phyloP scores from a whole-genome alignment of 2,329 filamentous ascomycete genomes.

The Monosporascus sp. region DNA sequence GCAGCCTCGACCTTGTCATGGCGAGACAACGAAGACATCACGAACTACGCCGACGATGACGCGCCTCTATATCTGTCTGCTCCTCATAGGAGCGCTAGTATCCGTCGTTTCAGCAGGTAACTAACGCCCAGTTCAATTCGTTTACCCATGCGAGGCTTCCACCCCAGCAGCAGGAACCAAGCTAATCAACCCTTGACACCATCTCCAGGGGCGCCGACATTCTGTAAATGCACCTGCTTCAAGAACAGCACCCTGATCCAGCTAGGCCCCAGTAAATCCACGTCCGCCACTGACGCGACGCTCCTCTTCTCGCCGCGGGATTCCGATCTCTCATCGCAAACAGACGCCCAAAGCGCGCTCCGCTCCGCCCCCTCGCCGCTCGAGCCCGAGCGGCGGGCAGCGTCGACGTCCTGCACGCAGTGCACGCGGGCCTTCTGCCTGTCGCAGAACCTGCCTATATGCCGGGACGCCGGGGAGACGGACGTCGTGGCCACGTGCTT shows the following conservation, averaged over 20 bases:
- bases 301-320: neutral
- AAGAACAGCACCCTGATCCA: conserved; percentile 64
- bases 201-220: conserved; percentile 51
- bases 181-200: conserved; percentile 14
- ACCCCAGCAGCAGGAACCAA: neutral
- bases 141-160: neutral
- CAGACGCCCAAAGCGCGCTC: conserved; percentile 1
- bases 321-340: neutral
- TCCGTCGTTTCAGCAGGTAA: conserved; percentile 29
- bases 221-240: conserved; percentile 68
- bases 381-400: conserved; percentile 23
- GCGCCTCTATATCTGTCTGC: conserved; percentile 20
- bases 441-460: conserved; percentile 54
- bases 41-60: conserved; percentile 17
- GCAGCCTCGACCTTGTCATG: neutral
- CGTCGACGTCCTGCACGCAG: conserved; percentile 49
- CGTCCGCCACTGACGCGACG: conserved; percentile 15
- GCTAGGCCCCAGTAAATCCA: conserved; percentile 40
- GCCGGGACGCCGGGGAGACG: conserved; percentile 55
- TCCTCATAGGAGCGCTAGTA: conserved; percentile 25
- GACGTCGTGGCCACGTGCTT: conserved; percentile 61
- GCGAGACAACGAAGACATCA: neutral
- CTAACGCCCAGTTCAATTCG: conserved; percentile 4
- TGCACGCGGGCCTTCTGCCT: conserved; percentile 64
- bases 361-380: conserved; percentile 17